Conservation (phyloP, 2,329 filamentous ascomycete species). For the Allantophomopsis lycopodina region DNA sequence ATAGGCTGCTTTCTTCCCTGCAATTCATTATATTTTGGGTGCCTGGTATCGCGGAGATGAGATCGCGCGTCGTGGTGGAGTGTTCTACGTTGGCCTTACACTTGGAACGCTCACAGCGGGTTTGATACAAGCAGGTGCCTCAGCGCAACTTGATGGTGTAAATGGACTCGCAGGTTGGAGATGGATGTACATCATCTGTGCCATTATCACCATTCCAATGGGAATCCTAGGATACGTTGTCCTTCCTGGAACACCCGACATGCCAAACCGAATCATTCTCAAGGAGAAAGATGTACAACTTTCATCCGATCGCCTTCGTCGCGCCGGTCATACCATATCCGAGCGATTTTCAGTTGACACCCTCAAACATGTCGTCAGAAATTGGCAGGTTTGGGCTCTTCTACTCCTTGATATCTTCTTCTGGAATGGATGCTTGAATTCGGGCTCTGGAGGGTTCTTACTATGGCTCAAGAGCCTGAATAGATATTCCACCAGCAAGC, state of each 20-base stretch:
- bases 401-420: constrained; percentile 38
- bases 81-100: constrained; percentile 13
- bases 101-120: constrained; percentile 12
- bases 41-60: constrained; percentile 21
- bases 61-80: constrained; percentile 9
- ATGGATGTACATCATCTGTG: constrained; percentile 32
- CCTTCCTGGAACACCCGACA: constrained; percentile 3
- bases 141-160: constrained; percentile 18
- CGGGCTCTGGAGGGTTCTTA: constrained; percentile 32
- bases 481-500: constrained; percentile 15
- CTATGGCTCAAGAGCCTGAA: constrained; percentile 36
- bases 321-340: too few species aligned
- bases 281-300: constrained; percentile 30
- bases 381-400: constrained; percentile 34
- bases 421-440: constrained; percentile 36
- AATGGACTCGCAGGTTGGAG: constrained; percentile 19
- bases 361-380: constrained; percentile 10
- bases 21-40: constrained; percentile 20
- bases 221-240: constrained; percentile 1
- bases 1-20: constrained; percentile 20
- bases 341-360: too few species aligned
- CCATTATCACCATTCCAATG: constrained; percentile 22
- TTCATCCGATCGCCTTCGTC: constrained; percentile 26
- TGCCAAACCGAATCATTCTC: constrained; percentile 31
- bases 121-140: constrained; percentile 10